A percentile compares a stretch with the other conserved stretches of the same genome.
These are phyloP conservation scores for Camellia lanceoleosa DNA, from an alignment of 148 eudicot genomes.

Conservation along the genomic window DNA sequence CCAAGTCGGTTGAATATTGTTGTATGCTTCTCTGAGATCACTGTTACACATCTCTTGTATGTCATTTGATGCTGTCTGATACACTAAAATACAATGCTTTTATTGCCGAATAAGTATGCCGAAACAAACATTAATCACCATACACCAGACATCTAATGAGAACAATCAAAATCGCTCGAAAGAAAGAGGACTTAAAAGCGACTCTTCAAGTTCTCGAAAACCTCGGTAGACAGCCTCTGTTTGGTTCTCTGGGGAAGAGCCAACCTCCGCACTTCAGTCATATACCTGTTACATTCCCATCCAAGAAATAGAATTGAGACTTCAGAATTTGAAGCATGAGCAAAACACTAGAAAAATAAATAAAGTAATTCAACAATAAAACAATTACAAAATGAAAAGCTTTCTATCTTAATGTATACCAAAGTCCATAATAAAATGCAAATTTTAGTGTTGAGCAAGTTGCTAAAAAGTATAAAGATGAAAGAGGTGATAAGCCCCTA, in stretches of 20 bases:
- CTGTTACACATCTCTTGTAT: no score
- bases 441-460: not conserved
- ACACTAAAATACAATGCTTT: no score
- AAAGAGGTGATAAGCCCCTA: not conserved
- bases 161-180: conserved; percentile 46
- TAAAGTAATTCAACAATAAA: not conserved
- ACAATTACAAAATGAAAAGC: not conserved
- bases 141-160: not conserved
- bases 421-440: not conserved
- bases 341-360: not conserved
- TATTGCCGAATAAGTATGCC: not conserved
- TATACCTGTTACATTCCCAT: conserved; percentile 45
- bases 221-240: conserved; percentile 74
- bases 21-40: no score
- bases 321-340: not conserved
- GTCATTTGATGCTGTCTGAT: no score
- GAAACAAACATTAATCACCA: not conserved
- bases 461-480: not conserved
- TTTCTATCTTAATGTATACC: not conserved
- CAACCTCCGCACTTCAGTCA: conserved; percentile 87
- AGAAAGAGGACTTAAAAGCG: conserved; percentile 60
- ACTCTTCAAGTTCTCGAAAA: conserved; percentile 88
- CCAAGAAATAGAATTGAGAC: not conserved
- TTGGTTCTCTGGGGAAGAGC: conserved; percentile 79
- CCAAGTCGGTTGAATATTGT: no score